Conservation (phyloP, 352 stramenopile genomes). For the Phytophthora syringae region DNA sequence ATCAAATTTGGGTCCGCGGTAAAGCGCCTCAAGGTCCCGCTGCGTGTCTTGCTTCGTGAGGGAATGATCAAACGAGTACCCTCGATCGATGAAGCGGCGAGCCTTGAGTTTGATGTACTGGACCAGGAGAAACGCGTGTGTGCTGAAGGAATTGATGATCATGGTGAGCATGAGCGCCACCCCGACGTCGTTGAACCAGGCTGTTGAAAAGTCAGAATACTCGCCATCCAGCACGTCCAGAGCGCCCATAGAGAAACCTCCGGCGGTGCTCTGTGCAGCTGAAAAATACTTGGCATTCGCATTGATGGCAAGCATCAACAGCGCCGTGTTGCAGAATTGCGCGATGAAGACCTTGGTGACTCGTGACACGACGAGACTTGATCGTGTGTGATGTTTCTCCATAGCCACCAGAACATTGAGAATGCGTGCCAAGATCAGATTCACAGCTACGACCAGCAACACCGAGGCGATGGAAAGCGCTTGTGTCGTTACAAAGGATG, state of each 20-base stretch:
- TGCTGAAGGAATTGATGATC: slow-evolving; percentile 82
- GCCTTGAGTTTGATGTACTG: slow-evolving; percentile 61
- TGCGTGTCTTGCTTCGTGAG: slow-evolving; percentile 80
- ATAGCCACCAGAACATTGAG: slow-evolving; percentile 73
- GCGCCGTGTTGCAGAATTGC: slow-evolving; percentile 85
- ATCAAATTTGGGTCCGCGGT: slow-evolving; percentile 82
- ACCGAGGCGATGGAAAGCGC: slow-evolving; percentile 67
- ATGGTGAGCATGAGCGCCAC: slow-evolving; percentile 86
- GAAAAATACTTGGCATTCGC: slow-evolving; percentile 79
- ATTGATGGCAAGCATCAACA: slow-evolving; percentile 83
- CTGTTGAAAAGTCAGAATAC: slow-evolving; percentile 78
- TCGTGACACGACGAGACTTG: slow-evolving; percentile 69
- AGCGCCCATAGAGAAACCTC: slow-evolving; percentile 38
- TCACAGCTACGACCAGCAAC: slow-evolving; percentile 75
- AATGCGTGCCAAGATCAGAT: slow-evolving; percentile 68
- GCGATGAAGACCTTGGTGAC: slow-evolving; percentile 82
- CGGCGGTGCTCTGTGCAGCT: neutral
- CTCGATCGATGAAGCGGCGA: slow-evolving; percentile 63
- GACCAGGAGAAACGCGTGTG: slow-evolving; percentile 65
- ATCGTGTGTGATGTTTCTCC: slow-evolving; percentile 84
- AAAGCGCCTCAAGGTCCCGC: slow-evolving; percentile 78
- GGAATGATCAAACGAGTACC: slow-evolving; percentile 69
- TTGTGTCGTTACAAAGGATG: slow-evolving; percentile 72
- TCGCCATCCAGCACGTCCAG: slow-evolving; percentile 71
- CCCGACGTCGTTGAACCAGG: slow-evolving; percentile 83